Conservation (phyloP, 495 filamentous ascomycete species). For the Penicillium fimorum region DNA sequence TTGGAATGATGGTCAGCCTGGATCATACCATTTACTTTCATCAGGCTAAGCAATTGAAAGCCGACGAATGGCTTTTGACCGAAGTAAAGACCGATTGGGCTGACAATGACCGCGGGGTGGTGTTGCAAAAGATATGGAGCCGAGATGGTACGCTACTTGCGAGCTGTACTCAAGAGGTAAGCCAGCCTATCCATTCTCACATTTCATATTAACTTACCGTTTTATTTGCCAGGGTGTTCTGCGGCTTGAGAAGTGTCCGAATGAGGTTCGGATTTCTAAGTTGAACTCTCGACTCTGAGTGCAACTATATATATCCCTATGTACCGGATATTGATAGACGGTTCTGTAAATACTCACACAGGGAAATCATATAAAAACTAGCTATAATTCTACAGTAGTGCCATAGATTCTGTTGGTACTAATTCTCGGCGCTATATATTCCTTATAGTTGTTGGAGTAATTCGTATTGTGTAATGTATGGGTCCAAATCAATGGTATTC, state of each 20-base stretch:
- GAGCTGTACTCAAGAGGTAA: constrained; percentile 78
- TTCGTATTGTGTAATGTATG: no score
- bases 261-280: neutral
- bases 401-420: no score
- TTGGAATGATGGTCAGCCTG: constrained; percentile 86
- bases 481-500: no score
- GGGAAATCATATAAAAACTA: no score
- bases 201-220: neutral
- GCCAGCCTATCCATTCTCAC: neutral
- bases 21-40: constrained; percentile 91
- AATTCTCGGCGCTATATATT: no score
- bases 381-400: no score
- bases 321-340: no score
- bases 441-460: no score
- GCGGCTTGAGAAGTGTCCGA: neutral
- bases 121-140: constrained; percentile 73
- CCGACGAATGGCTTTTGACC: constrained; percentile 82
- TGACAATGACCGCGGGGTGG: constrained; percentile 73
- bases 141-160: constrained; percentile 72
- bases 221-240: neutral
- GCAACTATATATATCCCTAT: no score
- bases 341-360: no score
- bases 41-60: constrained; percentile 59
- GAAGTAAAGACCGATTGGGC: constrained; percentile 82
- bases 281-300: neutral